phyloP scores from a whole-genome alignment of 2,329 filamentous ascomycete species.

The Passalora sequoiae region DNA sequence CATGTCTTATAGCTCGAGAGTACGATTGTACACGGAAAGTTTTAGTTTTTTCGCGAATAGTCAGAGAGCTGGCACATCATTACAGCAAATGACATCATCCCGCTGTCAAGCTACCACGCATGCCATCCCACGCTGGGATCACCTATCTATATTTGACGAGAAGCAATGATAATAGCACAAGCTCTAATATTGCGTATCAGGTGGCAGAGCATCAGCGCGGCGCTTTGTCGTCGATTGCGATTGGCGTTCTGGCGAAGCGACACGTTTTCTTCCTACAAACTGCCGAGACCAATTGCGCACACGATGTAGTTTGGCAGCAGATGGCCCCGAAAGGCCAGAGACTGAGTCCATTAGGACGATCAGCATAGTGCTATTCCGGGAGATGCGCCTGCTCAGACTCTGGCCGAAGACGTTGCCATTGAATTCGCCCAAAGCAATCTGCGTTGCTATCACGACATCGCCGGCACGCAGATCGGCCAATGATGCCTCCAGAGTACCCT shows the following conservation, averaged over 20 bases:
- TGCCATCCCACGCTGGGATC: too few species aligned
- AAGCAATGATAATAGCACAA: too few species aligned
- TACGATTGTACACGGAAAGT: too few species aligned
- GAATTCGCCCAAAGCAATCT: constrained; percentile 73
- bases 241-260: background rate
- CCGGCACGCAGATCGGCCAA: constrained; percentile 55
- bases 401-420: constrained; percentile 76
- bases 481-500: constrained; percentile 36
- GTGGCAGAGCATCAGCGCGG: constrained; percentile 4
- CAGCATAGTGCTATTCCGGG: constrained; percentile 60
- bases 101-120: too few species aligned
- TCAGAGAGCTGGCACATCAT: too few species aligned
- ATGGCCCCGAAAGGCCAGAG: constrained; percentile 53
- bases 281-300: constrained; percentile 71
- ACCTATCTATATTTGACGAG: too few species aligned
- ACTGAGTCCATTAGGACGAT: constrained; percentile 14
- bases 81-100: too few species aligned
- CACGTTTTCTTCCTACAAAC: constrained; percentile 51
- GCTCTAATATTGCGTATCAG: constrained; percentile 2
- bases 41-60: too few species aligned
- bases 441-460: constrained; percentile 74
- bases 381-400: constrained; percentile 67
- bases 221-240: background rate
- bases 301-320: constrained; percentile 55
- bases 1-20: too few species aligned